These are phyloP conservation scores for Venturia asperata DNA, from an alignment of 2,329 filamentous ascomycete genomes.

Conservation along the genomic window DNA sequence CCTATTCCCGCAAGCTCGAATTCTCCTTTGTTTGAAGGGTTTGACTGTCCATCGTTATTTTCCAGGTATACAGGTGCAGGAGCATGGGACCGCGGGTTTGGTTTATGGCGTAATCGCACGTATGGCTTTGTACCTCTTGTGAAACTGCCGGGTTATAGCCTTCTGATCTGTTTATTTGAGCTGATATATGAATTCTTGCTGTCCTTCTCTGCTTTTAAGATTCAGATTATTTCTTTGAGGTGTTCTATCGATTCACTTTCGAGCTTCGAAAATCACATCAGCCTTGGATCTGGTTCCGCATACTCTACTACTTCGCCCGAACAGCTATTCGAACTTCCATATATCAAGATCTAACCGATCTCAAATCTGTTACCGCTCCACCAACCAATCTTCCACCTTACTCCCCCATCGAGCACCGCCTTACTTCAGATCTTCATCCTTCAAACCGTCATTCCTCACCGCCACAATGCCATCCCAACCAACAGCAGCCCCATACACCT, in stretches of 20 bases:
- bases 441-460: neutral
- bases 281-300: neutral
- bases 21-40: neutral
- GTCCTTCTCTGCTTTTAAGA: neutral
- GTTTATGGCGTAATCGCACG: conserved; percentile 14
- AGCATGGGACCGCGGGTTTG: neutral
- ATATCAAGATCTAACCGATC: neutral
- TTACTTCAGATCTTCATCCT: neutral
- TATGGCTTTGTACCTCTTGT: conserved; percentile 6
- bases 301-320: neutral
- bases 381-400: neutral
- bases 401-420: neutral
- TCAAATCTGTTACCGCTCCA: neutral
- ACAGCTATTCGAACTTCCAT: neutral
- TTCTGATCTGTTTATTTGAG: neutral
- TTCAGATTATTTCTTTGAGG: neutral
- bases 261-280: neutral
- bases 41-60: neutral
- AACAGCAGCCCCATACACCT: conserved; percentile 7
- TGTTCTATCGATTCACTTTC: neutral
- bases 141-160: conserved; percentile 4
- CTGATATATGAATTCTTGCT: neutral
- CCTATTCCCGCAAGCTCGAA: neutral
- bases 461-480: conserved; percentile 1
- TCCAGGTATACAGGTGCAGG: neutral